Conservation (phyloP, 441 rosid genomes). For the Brassica balearica region DNA sequence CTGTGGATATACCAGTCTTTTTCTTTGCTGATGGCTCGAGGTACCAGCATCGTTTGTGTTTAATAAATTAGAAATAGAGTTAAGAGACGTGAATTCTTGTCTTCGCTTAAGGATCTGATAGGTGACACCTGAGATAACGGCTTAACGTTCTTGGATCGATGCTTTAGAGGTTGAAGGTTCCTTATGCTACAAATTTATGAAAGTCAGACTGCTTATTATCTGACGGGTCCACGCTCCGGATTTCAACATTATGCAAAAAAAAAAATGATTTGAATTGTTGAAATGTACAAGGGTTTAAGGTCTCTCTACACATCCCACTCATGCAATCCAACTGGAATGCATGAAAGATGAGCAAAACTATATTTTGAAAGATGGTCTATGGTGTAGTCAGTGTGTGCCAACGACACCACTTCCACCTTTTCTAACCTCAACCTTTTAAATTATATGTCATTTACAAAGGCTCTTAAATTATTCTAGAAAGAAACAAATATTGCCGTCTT, state of each 20-base stretch:
- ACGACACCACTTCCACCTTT: slow-evolving; percentile 37
- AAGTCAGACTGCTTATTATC: neutral
- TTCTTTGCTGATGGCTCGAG: neutral
- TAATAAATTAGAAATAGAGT: neutral
- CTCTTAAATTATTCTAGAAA: neutral
- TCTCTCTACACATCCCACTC: slow-evolving; percentile 10
- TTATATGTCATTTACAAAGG: neutral
- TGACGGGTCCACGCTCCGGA: neutral
- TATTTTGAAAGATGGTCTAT: slow-evolving; percentile 5
- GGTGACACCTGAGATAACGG: neutral
- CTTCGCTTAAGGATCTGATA: neutral
- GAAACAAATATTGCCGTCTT: neutral
- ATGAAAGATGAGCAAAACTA: slow-evolving; percentile 27
- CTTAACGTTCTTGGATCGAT: neutral
- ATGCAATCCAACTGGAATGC: slow-evolving; percentile 43
- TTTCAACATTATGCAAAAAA: neutral
- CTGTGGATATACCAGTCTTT: neutral
- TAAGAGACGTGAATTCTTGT: neutral
- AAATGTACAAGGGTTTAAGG: slow-evolving; percentile 32
- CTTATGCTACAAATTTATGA: neutral
- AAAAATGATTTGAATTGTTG: slow-evolving; percentile 10
- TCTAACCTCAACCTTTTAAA: slow-evolving; percentile 34
- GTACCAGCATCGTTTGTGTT: neutral
- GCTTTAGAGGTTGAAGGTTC: neutral
- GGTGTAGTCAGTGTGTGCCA: slow-evolving; percentile 38